Percentiles rank a stretch among this genome's conserved stretches.
phyloP scores from a whole-genome alignment of 2,329 filamentous ascomycete species.

The Rhynchosporium agropyri region DNA sequence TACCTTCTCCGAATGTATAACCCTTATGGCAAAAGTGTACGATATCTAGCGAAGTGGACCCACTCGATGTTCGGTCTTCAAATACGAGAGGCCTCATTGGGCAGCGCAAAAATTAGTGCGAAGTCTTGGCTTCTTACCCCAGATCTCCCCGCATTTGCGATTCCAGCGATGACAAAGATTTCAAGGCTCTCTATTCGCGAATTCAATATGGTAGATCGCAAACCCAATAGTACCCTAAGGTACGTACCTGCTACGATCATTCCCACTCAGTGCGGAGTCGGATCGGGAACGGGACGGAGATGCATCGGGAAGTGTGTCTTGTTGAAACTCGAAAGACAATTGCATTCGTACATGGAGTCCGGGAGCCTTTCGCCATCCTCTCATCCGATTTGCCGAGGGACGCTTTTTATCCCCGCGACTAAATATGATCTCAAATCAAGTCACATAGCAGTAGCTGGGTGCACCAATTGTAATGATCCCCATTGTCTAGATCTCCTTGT shows the following conservation, averaged over 20 bases:
- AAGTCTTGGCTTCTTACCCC: not conserved
- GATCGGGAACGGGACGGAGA: no score
- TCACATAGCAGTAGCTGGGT: not conserved
- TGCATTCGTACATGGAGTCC: not conserved
- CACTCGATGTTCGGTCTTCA: not conserved
- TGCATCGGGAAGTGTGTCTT: no score
- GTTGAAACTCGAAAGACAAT: not conserved
- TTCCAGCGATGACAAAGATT: no score
- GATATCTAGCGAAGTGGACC: no score
- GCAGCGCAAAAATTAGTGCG: not conserved
- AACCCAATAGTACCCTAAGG: no score
- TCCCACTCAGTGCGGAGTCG: no score
- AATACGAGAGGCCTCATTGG: not conserved
- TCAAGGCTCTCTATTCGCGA: no score
- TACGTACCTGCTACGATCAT: not conserved
- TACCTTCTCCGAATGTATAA: no score
- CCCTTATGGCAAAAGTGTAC: no score
- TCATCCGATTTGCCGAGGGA: conserved; percentile 8
- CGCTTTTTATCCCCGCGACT: not conserved
- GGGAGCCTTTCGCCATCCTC: not conserved
- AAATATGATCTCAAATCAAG: not conserved
- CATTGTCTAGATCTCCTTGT: not conserved
- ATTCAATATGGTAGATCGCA: no score
- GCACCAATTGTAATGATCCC: not conserved
- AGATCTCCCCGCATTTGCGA: conserved; percentile 5